These are phyloP conservation scores for Seiridium cupressi DNA, from an alignment of 2,329 filamentous ascomycete species.

Conservation along the genomic window DNA sequence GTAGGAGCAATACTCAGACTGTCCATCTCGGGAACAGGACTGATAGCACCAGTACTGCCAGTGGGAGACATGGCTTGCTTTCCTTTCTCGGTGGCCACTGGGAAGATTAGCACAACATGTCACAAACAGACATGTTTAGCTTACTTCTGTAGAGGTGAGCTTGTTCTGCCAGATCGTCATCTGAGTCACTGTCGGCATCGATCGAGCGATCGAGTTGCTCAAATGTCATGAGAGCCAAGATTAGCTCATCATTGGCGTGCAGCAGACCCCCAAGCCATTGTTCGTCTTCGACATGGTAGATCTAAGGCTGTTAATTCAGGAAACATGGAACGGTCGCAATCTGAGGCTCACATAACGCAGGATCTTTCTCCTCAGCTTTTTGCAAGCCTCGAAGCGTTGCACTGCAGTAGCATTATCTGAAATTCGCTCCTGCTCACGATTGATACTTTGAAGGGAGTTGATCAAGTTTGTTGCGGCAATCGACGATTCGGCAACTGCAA, in stretches of 20 bases:
- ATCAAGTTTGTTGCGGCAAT: slow-evolving; percentile 88
- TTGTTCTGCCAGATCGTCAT: slow-evolving; percentile 66
- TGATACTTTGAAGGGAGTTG: slow-evolving; percentile 86
- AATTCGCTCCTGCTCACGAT: slow-evolving; percentile 83
- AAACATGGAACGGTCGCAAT: neutral
- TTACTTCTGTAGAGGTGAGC: slow-evolving; percentile 63
- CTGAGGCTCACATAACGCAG: slow-evolving; percentile 67
- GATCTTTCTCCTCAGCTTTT: slow-evolving; percentile 78
- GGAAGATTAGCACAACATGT: slow-evolving; percentile 18
- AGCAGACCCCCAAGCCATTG: slow-evolving; percentile 89
- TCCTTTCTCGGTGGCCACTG: slow-evolving; percentile 53
- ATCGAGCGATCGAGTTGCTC: slow-evolving; percentile 89
- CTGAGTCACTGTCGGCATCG: slow-evolving; percentile 70
- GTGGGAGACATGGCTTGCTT: slow-evolving; percentile 45
- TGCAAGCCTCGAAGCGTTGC: slow-evolving; percentile 81
- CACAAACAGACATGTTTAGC: slow-evolving; percentile 15
- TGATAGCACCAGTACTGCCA: slow-evolving; percentile 23
- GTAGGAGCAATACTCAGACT: slow-evolving; percentile 39
- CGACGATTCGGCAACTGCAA: slow-evolving; percentile 83
- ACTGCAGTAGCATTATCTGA: slow-evolving; percentile 78
- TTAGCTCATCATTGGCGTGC: slow-evolving; percentile 94
- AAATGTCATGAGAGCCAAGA: slow-evolving; percentile 88
- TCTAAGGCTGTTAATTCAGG: slow-evolving; percentile 43
- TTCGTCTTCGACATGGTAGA: slow-evolving; percentile 86
- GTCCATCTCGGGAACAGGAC: slow-evolving; percentile 39